Percentiles rank a stretch among this genome's conserved stretches.
Conservation (phyloP, 495 filamentous ascomycete genomes). For the Trichocladium uniseriatum region DNA sequence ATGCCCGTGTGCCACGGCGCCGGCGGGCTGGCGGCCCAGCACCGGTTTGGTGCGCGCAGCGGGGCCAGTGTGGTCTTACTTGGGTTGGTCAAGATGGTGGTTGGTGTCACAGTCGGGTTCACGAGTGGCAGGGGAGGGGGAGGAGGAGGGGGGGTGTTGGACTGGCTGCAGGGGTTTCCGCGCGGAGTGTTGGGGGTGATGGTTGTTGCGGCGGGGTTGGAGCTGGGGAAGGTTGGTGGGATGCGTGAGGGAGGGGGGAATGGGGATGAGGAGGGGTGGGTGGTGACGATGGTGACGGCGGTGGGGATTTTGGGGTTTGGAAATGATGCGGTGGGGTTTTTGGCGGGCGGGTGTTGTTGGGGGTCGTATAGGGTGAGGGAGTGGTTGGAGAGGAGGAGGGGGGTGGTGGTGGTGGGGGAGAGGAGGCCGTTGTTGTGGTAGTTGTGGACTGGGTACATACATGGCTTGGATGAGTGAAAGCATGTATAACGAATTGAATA, state of each 20-base stretch:
- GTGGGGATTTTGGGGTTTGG: conserved; percentile 73
- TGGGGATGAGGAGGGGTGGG: conserved; percentile 53
- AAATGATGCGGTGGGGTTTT: conserved; percentile 81
- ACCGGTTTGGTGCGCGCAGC: conserved; percentile 81
- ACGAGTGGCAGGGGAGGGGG: no score
- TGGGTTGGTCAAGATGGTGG: conserved; percentile 61
- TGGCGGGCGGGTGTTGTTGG: conserved; percentile 46
- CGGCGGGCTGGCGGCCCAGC: conserved; percentile 81
- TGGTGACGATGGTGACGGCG: conserved; percentile 79
- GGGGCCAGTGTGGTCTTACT: conserved; percentile 75
- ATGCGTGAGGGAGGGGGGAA: conserved; percentile 54
- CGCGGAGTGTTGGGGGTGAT: conserved; percentile 68
- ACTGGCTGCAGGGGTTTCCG: conserved; percentile 62
- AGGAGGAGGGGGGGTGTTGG: conserved; percentile 46
- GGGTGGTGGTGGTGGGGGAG: conserved; percentile 5
- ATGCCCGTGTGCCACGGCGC: conserved; percentile 96
- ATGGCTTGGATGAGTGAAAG: background rate
- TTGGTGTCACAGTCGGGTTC: conserved; percentile 48
- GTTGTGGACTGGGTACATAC: background rate
- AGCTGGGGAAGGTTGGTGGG: conserved; percentile 73
- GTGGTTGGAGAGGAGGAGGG: conserved; percentile 28
- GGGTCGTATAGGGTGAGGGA: conserved; percentile 40
- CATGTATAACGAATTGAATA: no score
- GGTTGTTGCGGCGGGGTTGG: conserved; percentile 80
- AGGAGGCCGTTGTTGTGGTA: conserved; percentile 21